phyloP scores from a whole-genome alignment of 352 stramenopile genomes.

The Globisporangium splendens region DNA sequence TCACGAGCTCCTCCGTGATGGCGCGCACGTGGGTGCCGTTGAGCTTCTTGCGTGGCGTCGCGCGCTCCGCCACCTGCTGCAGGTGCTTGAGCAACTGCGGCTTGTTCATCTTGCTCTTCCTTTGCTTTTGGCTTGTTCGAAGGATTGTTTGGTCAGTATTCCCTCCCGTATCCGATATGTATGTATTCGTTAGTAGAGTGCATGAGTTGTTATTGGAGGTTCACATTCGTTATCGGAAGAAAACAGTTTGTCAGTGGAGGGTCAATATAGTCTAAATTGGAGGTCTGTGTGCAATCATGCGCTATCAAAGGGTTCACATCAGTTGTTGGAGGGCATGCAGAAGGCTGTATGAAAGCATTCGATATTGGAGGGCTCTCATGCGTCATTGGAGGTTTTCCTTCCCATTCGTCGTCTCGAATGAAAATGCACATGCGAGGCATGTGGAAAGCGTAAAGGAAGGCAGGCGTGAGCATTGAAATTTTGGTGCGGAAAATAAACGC shows the following conservation, averaged over 20 bases:
- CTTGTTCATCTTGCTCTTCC: constrained; percentile 30
- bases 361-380: too few relatives aligned
- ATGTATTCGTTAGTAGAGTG: neutral
- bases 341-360: too few relatives aligned
- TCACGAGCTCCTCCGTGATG: constrained; percentile 36
- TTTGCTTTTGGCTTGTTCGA: neutral
- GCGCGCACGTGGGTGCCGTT: constrained; percentile 40
- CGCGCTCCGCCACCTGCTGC: constrained; percentile 27
- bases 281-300: too few relatives aligned
- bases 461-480: too few relatives aligned
- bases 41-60: constrained; percentile 35
- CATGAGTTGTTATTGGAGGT: neutral
- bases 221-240: neutral
- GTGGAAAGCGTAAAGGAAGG: too few relatives aligned
- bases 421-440: too few relatives aligned
- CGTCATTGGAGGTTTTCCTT: too few relatives aligned
- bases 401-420: too few relatives aligned
- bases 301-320: too few relatives aligned
- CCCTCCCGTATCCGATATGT: neutral
- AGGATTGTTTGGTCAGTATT: neutral
- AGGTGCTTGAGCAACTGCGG: constrained; percentile 45
- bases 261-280: too few relatives aligned
- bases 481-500: too few relatives aligned
- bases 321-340: too few relatives aligned
- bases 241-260: neutral